phyloP scores from a whole-genome alignment of 1,284 basidiomycete species.

The Phlebopus sp. region DNA sequence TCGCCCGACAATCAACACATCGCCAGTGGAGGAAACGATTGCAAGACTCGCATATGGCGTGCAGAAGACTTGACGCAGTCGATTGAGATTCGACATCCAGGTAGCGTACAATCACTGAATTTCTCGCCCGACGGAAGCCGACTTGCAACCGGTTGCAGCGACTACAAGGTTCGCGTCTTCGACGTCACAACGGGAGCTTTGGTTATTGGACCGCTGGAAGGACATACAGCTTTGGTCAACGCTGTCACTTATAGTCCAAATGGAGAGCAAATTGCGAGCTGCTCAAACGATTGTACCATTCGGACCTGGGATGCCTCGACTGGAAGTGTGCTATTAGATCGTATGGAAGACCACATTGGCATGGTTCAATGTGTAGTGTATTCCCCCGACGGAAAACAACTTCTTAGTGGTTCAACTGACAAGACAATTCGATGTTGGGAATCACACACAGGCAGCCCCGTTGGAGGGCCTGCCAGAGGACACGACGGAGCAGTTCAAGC shows the following conservation, averaged over 20 bases:
- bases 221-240: not conserved
- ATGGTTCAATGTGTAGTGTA: not conserved
- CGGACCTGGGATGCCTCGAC: slow-evolving; percentile 34
- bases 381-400: not conserved
- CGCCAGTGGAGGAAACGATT: no score
- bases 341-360: slow-evolving; percentile 1
- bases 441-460: not conserved
- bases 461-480: not conserved
- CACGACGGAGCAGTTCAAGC: not conserved
- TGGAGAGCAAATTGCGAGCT: slow-evolving; percentile 57
- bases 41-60: no score
- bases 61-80: no score
- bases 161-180: not conserved
- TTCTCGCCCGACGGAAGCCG: no score
- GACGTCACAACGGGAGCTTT: not conserved
- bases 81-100: no score
- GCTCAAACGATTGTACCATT: slow-evolving; percentile 59
- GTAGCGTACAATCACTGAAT: no score
- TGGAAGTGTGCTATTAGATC: not conserved
- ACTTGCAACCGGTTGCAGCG: not conserved
- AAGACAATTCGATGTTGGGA: slow-evolving; percentile 5
- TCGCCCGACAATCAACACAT: not conserved
- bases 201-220: not conserved
- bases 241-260: slow-evolving; percentile 35
- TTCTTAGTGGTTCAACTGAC: slow-evolving; percentile 5